These are phyloP conservation scores for Fusarium sp. DNA, from an alignment of 2,329 filamentous ascomycete species.

Conservation along the genomic window DNA sequence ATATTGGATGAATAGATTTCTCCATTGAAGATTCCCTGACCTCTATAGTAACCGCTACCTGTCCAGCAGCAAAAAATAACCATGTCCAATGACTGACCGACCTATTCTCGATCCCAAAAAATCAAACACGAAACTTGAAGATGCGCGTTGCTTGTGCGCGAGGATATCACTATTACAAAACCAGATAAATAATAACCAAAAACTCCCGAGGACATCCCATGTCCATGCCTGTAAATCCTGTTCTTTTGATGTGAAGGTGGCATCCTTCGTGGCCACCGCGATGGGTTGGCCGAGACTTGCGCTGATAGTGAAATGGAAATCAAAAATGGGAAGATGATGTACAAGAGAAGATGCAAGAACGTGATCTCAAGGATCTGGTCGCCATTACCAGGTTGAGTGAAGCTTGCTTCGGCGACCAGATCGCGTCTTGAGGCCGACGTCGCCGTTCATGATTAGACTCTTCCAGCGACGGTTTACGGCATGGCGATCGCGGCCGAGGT, in stretches of 20 bases:
- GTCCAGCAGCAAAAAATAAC: neutral
- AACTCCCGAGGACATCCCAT: slow-evolving; percentile 34
- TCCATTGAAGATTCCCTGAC: slow-evolving; percentile 19
- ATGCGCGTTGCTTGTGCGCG: slow-evolving; percentile 28
- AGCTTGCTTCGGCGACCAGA: slow-evolving; percentile 59
- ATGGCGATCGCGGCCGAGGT: slow-evolving; percentile 69
- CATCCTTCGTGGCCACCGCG: slow-evolving; percentile 13
- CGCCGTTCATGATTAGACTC: slow-evolving; percentile 68
- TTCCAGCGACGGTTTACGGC: slow-evolving; percentile 72
- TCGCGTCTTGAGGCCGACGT: slow-evolving; percentile 68
- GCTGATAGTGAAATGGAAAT: slow-evolving; percentile 19
- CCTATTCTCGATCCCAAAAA: slow-evolving; percentile 11
- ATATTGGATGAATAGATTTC: neutral
- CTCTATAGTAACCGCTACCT: slow-evolving; percentile 20
- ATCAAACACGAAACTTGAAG: slow-evolving; percentile 31
- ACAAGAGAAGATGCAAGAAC: slow-evolving; percentile 20
- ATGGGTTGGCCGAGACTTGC: slow-evolving; percentile 26
- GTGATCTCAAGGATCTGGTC: neutral
- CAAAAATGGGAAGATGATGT: slow-evolving; percentile 25
- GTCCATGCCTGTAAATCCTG: slow-evolving; percentile 34
- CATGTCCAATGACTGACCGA: neutral
- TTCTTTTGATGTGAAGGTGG: slow-evolving; percentile 21
- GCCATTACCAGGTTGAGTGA: slow-evolving; percentile 66
- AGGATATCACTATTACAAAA: slow-evolving; percentile 43
- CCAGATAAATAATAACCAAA: slow-evolving; percentile 22